A percentile compares a stretch with the other conserved stretches of the same genome.
Evolutionary conservation across 1,284 basidiomycete genomes (phyloP).

Genomic region (Puccinia hordei): DNA sequence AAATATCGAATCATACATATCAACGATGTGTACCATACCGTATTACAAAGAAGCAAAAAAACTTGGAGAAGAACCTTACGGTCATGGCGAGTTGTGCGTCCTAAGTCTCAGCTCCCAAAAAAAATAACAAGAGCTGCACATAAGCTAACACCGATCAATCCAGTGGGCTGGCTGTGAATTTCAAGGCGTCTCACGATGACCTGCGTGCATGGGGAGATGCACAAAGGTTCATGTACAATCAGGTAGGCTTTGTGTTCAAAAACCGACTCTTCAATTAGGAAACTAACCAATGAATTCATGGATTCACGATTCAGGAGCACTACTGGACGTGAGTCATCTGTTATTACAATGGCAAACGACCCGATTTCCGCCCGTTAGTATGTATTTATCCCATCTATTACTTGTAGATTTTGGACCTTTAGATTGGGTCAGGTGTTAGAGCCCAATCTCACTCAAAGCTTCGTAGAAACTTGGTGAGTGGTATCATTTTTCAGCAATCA

Average conservation of each 20-base stretch:
- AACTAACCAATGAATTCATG: background rate
- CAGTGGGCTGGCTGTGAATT: conserved; percentile 73
- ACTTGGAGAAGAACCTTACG: conserved; percentile 27
- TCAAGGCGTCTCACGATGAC: conserved; percentile 65
- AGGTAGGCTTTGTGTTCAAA: conserved; percentile 62
- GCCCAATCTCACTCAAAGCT: background rate
- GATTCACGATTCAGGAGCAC: background rate
- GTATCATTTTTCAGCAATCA: background rate
- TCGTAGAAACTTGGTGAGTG: conserved; percentile 16
- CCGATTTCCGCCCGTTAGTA: background rate
- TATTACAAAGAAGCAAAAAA: conserved; percentile 3
- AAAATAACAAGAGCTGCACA: background rate
- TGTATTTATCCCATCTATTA: background rate
- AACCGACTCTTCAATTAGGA: background rate
- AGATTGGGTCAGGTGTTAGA: conserved; percentile 63
- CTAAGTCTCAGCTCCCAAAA: background rate
- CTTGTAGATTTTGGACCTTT: conserved; percentile 70
- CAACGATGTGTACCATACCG: conserved; percentile 67
- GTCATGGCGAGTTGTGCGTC: conserved; percentile 45
- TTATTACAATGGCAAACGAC: background rate
- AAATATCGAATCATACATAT: conserved; percentile 69
- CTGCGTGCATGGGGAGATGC: conserved; percentile 68
- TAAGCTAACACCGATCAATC: background rate
- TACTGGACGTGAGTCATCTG: conserved; percentile 40
- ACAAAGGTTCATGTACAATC: conserved; percentile 69